Conservation (phyloP, 345 rosid genomes). For the Eucalyptus regnans region DNA sequence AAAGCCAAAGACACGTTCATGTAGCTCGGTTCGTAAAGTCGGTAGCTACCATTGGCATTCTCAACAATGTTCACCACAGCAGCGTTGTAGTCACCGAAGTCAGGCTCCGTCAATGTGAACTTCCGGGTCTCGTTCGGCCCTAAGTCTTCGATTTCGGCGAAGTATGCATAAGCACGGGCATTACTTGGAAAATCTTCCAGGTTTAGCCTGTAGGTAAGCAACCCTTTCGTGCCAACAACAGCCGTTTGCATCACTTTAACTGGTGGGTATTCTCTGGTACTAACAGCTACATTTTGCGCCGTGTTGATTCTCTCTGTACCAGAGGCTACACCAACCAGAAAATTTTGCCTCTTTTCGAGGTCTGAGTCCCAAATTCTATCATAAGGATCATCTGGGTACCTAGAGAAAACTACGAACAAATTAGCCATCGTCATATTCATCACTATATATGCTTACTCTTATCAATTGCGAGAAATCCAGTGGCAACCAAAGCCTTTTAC, state of each 20-base stretch:
- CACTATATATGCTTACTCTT: background rate
- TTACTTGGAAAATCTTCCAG: conserved; percentile 93
- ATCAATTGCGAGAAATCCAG: background rate
- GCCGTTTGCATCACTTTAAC: conserved; percentile 96
- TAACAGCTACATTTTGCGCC: conserved; percentile 31
- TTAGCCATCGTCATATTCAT: background rate
- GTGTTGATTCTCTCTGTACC: conserved; percentile 77
- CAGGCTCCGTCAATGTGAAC: conserved; percentile 56
- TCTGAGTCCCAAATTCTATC: conserved; percentile 99
- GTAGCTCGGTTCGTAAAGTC: conserved; percentile 94
- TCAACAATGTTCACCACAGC: conserved; percentile 95
- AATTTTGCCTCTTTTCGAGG: conserved; percentile 68
- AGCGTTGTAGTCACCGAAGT: conserved; percentile 61
- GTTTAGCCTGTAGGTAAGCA: conserved; percentile 70
- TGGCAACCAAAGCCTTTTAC: conserved; percentile 9
- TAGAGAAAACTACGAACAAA: conserved; percentile 10
- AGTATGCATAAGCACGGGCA: conserved; percentile 89
- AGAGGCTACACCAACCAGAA: conserved; percentile 72
- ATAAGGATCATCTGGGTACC: conserved; percentile 98
- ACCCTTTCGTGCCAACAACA: conserved; percentile 74
- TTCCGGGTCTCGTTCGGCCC: conserved; percentile 63
- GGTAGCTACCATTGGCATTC: conserved; percentile 88
- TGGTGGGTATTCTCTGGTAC: conserved; percentile 94
- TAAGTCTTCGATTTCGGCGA: conserved; percentile 86
- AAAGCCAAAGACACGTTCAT: conserved; percentile 77